phyloP scores from a whole-genome alignment of 2,329 filamentous ascomycete genomes.

The Hymenoscyphus infarciens region DNA sequence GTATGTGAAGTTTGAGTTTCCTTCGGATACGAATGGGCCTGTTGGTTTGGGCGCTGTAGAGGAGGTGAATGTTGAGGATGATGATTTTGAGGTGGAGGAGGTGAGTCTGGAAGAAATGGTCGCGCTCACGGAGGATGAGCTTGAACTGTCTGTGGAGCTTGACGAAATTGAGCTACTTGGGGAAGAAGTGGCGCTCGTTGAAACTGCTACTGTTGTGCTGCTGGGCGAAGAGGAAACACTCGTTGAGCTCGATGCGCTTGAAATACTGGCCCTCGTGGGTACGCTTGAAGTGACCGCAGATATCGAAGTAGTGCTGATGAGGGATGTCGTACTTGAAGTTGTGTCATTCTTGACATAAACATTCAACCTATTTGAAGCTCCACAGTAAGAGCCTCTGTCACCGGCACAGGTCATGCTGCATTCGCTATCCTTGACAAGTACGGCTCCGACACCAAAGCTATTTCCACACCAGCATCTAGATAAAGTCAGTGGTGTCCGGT shows the following conservation, averaged over 20 bases:
- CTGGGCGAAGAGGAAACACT: background rate
- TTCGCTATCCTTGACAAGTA: slow-evolving; percentile 15
- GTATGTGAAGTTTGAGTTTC: slow-evolving; percentile 34
- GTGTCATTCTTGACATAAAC: slow-evolving; percentile 23
- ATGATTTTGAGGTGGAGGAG: slow-evolving; percentile 14
- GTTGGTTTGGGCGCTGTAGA: slow-evolving; percentile 6
- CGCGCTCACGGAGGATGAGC: background rate
- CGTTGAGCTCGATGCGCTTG: slow-evolving; percentile 7
- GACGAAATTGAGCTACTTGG: slow-evolving; percentile 5
- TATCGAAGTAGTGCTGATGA: background rate
- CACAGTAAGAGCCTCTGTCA: slow-evolving; percentile 33
- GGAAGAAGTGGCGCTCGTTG: background rate
- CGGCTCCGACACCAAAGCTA: slow-evolving; percentile 17
- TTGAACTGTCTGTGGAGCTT: background rate
- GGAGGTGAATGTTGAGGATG: slow-evolving; percentile 19
- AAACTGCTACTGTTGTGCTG: background rate
- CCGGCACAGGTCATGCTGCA: slow-evolving; percentile 26
- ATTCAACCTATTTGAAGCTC: slow-evolving; percentile 31
- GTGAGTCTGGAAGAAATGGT: slow-evolving; percentile 2
- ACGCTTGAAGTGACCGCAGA: background rate
- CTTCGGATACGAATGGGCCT: slow-evolving; percentile 22
- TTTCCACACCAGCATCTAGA: slow-evolving; percentile 28
- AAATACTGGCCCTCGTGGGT: background rate
- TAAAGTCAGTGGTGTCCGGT: background rate
- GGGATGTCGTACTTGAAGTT: slow-evolving; percentile 19